Evolutionary conservation across 805 yeast species (phyloP).

Genomic region (Wickerhamiella qilinensis): DNA sequence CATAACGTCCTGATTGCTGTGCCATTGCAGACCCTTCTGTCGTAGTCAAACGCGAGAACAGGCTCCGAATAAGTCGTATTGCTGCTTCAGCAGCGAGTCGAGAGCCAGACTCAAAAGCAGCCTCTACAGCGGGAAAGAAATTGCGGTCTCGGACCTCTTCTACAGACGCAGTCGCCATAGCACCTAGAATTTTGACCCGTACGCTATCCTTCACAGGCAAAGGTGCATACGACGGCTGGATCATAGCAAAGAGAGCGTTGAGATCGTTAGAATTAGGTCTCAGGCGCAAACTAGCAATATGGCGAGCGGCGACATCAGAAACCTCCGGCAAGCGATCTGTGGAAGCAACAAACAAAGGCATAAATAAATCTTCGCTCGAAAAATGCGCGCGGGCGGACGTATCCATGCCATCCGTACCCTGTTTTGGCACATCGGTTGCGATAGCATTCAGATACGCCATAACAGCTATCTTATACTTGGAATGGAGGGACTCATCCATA

Average conservation of each 20-base stretch:
- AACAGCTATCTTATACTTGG: background rate
- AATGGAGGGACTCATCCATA: background rate
- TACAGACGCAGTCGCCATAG: background rate
- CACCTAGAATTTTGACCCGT: background rate
- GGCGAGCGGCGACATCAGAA: constrained; percentile 36
- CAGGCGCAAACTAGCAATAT: constrained; percentile 27
- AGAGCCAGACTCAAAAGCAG: background rate
- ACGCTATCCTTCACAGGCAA: background rate
- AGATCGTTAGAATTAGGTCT: background rate
- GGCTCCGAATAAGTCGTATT: background rate
- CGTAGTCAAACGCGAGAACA: background rate
- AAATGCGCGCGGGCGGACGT: background rate
- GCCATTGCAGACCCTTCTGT: background rate
- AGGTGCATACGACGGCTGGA: background rate
- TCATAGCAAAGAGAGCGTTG: background rate
- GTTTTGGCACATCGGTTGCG: background rate
- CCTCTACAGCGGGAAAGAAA: background rate
- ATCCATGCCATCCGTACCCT: background rate
- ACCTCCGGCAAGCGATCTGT: constrained; percentile 41
- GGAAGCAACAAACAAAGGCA: constrained; percentile 47
- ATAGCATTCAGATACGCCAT: background rate
- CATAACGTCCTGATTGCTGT: background rate
- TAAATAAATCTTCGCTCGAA: constrained; percentile 16
- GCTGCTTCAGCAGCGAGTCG: background rate
- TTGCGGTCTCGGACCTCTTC: background rate